Evolutionary conservation across 2,329 filamentous ascomycete species (phyloP), one percentile per base, ranked within the genome.

Genomic region (Zymoseptoria brevis): DNA sequence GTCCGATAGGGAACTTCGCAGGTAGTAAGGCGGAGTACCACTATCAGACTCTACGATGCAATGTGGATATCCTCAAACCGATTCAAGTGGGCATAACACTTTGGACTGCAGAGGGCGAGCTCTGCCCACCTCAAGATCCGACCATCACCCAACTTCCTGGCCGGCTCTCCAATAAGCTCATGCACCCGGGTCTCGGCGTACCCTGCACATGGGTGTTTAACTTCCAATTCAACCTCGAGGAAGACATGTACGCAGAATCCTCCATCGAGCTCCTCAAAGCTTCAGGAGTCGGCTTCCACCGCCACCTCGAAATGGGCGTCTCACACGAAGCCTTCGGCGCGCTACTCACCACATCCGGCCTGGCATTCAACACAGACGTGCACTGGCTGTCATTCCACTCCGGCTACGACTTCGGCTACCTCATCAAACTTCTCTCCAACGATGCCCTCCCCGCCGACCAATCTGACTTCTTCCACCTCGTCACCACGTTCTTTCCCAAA

Each of bases 181-280:
- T 69, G 57, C 81, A 83, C 54, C 86, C 64, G 45, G 35, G 35
- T n/a, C 35, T 45, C 35, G 60, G 60, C 16, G 64, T 90, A 60
- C 93, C 90, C 16, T 95, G 89, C 72, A 95, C 93, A 19, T 99
- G 94, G 94, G 93, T 96, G 68, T 99, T 99, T 81, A 97, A 99
- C 80, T 99, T 99, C 77, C 88, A 92, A 68, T 99, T 97, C 75
- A 94, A 90, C 1, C 81, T 96, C 8, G 89, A 94, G 66, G 86
- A 93, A 48, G 94, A 99, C 76, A 99, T 99, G 94, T 97, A 95
- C 76, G 94, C 95, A 64, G 88, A 96, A 72, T 88, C 91, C 59
- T 96, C 91, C 16, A 96, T 96, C 66, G 88, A 94, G 65, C 90
- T 96, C 67, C 82, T 97, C 19, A 87, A 90, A 67, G 87, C 90